Conservation (phyloP, 2,329 filamentous ascomycete genomes). For the Colletotrichum lupini region DNA sequence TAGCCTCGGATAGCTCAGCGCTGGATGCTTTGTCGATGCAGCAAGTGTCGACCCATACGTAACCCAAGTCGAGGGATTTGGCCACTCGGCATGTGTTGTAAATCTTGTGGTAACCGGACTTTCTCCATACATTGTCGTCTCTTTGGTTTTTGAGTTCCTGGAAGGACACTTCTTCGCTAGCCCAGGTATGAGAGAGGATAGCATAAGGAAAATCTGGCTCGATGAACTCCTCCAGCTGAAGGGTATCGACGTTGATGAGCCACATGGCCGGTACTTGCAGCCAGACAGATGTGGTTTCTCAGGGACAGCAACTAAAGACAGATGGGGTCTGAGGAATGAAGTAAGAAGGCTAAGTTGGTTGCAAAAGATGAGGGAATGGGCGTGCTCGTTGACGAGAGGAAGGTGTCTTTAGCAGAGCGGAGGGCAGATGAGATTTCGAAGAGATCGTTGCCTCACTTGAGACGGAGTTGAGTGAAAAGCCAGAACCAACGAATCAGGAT, state of each 20-base stretch:
- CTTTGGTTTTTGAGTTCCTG: background rate
- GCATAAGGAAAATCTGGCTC: constrained; percentile 33
- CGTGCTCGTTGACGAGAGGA: background rate
- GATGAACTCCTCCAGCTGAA: background rate
- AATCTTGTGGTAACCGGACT: background rate
- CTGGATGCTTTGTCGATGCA: constrained; percentile 11
- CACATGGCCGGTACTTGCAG: background rate
- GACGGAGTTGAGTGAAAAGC: background rate
- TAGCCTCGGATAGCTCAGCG: background rate
- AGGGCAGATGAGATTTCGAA: background rate
- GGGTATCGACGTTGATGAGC: constrained; percentile 15
- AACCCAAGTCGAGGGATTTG: background rate
- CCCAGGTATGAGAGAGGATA: constrained; percentile 39
- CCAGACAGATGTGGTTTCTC: background rate
- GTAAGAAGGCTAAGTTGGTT: no score
- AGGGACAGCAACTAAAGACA: background rate
- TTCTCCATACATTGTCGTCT: background rate
- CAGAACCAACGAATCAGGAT: background rate
- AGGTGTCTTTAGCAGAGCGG: background rate
- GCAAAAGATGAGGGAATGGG: background rate
- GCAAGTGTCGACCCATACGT: constrained; percentile 8
- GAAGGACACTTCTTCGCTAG: constrained; percentile 27
- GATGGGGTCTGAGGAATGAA: no score
- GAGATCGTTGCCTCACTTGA: background rate
- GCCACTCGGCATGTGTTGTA: background rate